Evolutionary conservation across 2,329 filamentous ascomycete genomes (phyloP).

Genomic region (Alternaria metachromatica): DNA sequence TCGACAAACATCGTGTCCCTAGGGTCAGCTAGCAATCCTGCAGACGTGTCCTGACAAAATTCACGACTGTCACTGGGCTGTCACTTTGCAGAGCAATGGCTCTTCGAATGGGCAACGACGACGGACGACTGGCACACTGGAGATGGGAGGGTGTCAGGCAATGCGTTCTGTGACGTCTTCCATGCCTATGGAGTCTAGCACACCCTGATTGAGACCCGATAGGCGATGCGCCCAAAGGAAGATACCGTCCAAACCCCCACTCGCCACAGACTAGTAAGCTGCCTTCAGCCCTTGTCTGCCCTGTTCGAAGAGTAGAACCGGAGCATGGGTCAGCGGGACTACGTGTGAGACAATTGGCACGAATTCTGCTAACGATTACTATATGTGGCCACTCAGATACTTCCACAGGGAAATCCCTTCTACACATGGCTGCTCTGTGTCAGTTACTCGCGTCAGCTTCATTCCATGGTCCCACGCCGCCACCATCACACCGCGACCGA

Average conservation of each 20-base stretch:
- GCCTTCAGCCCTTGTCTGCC: background rate
- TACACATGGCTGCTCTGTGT: background rate
- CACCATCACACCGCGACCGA: background rate
- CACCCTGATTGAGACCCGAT: background rate
- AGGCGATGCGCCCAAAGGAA: background rate
- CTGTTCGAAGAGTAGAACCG: background rate
- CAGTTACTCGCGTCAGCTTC: slow-evolving; percentile 1
- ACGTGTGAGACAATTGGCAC: background rate
- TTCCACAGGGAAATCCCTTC: background rate
- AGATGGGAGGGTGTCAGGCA: background rate
- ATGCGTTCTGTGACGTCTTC: background rate
- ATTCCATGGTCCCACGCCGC: background rate
- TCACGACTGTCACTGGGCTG: background rate
- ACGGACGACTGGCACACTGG: background rate
- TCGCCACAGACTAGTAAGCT: background rate
- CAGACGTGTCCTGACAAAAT: background rate
- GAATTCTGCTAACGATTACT: background rate
- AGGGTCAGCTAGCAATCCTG: background rate
- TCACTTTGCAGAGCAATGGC: background rate
- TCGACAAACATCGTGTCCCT: background rate
- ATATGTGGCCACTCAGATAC: background rate
- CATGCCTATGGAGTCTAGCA: background rate
- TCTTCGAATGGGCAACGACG: background rate
- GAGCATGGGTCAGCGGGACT: background rate
- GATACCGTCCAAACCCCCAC: background rate